Conservation (phyloP, 2,329 filamentous ascomycete species). For the Diaporthe citrichinensis region DNA sequence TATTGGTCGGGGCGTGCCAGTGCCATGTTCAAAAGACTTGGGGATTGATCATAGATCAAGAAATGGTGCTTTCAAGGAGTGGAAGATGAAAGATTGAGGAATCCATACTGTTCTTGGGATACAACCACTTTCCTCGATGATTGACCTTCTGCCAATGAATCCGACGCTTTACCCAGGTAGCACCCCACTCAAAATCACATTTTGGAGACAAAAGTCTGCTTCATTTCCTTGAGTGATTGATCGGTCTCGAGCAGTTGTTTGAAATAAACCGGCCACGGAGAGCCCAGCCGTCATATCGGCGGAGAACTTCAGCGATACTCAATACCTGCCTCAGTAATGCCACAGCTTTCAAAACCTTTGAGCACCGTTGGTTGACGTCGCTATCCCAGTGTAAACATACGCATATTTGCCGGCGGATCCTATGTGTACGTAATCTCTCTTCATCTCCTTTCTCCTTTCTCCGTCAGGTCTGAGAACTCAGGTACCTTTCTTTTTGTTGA, state of each 20-base stretch:
- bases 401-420: not conserved
- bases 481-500: not conserved
- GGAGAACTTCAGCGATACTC: not conserved
- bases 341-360: not conserved
- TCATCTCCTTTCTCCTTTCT: not conserved
- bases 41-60: not conserved
- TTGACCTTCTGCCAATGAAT: not conserved
- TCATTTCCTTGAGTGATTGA: not conserved
- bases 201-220: not conserved
- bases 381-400: not conserved
- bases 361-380: not conserved
- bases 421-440: not conserved
- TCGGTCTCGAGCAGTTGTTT: not conserved
- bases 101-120: not conserved
- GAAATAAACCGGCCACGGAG: not conserved
- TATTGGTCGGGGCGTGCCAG: accelerated
- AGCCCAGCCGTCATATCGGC: not conserved
- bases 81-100: not conserved
- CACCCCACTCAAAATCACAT: not conserved
- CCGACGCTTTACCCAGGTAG: not conserved
- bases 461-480: not conserved
- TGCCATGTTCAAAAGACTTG: not conserved
- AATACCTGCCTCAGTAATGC: not conserved
- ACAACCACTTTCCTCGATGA: not conserved
- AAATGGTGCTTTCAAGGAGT: not conserved